These are phyloP conservation scores for Rhodomyrtus tomentosa DNA, from an alignment of 345 rosid species.

Conservation along the genomic window DNA sequence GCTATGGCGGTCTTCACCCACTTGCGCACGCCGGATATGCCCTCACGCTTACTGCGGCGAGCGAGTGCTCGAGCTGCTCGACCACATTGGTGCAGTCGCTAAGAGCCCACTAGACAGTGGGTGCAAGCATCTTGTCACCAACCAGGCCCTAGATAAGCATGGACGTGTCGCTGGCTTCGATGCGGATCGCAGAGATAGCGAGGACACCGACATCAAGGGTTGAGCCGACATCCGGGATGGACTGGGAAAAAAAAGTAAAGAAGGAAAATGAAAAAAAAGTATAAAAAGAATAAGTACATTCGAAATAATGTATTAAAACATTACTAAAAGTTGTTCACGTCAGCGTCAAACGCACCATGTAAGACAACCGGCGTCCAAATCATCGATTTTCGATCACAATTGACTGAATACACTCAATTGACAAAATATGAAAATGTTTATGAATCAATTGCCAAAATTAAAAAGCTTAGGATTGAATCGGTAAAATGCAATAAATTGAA, in stretches of 20 bases:
- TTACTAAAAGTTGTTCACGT: no score
- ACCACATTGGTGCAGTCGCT: slow-evolving; percentile 48
- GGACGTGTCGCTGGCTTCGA: slow-evolving; percentile 31
- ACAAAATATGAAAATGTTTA: no score
- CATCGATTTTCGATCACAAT: no score
- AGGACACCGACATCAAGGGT: slow-evolving; percentile 28
- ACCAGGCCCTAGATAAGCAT: slow-evolving; percentile 17
- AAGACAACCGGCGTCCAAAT: no score
- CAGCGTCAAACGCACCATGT: no score
- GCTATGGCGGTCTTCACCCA: slow-evolving; percentile 39
- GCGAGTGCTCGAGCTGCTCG: slow-evolving; percentile 47
- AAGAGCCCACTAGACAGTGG: slow-evolving; percentile 36
- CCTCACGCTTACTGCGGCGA: slow-evolving; percentile 32
- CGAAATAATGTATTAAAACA: no score
- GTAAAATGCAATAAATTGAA: no score
- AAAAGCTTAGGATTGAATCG: no score
- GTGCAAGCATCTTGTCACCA: slow-evolving; percentile 15
- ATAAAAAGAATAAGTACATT: no score
- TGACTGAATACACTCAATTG: no score
- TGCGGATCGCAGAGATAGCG: slow-evolving; percentile 31
- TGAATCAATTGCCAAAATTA: no score
- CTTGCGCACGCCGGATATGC: slow-evolving; percentile 16
- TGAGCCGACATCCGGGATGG: slow-evolving; percentile 19
- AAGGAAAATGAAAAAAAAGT: no score
- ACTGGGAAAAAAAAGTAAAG: background rate